These are phyloP conservation scores for Fusarium sterilihyphosum DNA, from an alignment of 2,329 filamentous ascomycete genomes.

Conservation along the genomic window DNA sequence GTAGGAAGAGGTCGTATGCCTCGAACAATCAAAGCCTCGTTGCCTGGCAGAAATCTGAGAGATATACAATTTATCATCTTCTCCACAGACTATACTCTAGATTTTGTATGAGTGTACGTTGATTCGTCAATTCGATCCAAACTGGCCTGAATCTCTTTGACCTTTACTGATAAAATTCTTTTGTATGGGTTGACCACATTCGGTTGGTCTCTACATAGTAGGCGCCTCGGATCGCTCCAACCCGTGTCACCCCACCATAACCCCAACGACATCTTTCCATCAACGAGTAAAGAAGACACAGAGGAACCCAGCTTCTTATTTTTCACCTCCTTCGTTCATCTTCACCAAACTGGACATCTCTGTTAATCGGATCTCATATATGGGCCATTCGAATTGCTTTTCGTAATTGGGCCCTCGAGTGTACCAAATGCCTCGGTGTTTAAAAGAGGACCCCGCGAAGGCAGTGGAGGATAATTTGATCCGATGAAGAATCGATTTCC, in stretches of 20 bases:
- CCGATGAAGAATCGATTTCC: background rate
- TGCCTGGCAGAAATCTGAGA: background rate
- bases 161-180: background rate
- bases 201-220: slow-evolving; percentile 4
- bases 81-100: background rate
- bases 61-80: background rate
- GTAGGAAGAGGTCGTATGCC: background rate
- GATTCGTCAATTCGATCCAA: background rate
- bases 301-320: background rate
- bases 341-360: background rate
- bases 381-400: background rate
- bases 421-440: background rate
- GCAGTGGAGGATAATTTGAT: background rate
- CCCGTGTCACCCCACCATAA: slow-evolving; percentile 34
- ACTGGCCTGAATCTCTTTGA: background rate
- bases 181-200: slow-evolving; percentile 3
- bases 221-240: slow-evolving; percentile 25
- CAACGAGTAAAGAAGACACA: slow-evolving; percentile 1
- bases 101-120: background rate
- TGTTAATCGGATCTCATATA: background rate
- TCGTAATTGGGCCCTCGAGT: background rate
- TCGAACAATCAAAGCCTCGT: background rate
- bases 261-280: slow-evolving; percentile 31
- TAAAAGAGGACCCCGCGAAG: slow-evolving; percentile 13
- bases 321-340: background rate